Evolutionary conservation across 495 filamentous ascomycete species (phyloP).

Genomic region (Rhypophila decipiens): DNA sequence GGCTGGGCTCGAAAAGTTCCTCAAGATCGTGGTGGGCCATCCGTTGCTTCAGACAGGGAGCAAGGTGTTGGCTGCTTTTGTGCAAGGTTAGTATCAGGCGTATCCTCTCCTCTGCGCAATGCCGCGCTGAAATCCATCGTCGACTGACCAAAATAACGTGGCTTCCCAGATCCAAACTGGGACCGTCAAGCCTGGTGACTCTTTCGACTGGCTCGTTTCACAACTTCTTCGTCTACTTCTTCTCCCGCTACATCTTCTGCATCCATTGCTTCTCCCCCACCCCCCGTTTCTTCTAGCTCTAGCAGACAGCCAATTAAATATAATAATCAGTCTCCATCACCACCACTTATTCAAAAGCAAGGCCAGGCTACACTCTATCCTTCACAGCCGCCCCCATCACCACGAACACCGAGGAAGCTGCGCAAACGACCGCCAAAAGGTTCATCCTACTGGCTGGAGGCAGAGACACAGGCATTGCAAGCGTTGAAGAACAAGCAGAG

Average conservation of each 20-base stretch:
- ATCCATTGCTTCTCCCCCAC: not conserved
- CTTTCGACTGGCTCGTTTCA: conserved; percentile 24
- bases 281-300: too few species aligned
- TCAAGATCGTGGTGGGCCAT: conserved; percentile 97
- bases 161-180: conserved; percentile 61
- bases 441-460: conserved; percentile 6
- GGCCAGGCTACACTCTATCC: too few species aligned
- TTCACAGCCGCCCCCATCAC: conserved; percentile 7
- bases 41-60: conserved; percentile 95
- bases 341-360: not conserved
- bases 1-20: conserved; percentile 86
- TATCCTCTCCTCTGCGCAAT: not conserved
- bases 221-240: not conserved
- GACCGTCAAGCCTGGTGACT: conserved; percentile 71
- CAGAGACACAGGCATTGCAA: conserved; percentile 22
- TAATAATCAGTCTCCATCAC: not conserved
- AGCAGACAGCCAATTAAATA: not conserved
- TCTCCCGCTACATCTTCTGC: not conserved
- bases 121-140: too few species aligned
- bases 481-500: conserved; percentile 2
- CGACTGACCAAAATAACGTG: not conserved
- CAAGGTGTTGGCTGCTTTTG: conserved; percentile 90
- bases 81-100: conserved; percentile 91
- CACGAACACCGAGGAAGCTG: conserved; percentile 39
- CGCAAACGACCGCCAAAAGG: conserved; percentile 38